Percentiles rank a stretch among this genome's conserved stretches.
Evolutionary conservation across 345 rosid genomes (phyloP).

Genomic region (Orychophragmus violaceus): DNA sequence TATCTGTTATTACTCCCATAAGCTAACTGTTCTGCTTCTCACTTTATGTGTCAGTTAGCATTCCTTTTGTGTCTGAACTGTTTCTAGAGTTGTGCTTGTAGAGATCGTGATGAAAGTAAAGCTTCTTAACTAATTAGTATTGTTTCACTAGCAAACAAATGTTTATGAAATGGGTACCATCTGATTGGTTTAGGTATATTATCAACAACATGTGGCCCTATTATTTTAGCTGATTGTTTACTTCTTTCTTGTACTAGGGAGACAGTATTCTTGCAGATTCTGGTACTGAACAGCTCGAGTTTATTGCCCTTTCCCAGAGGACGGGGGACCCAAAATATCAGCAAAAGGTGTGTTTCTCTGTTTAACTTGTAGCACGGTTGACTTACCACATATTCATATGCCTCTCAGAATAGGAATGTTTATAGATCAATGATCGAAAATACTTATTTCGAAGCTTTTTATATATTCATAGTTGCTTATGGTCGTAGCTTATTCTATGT

Average conservation of each 20-base stretch:
- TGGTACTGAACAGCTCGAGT: constrained; percentile 97
- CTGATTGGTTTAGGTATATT: neutral
- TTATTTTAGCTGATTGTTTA: neutral
- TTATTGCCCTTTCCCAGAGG: constrained; percentile 95
- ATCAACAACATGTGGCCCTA: neutral
- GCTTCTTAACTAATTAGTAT: neutral
- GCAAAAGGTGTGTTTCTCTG: constrained; percentile 53
- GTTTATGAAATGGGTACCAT: too few relatives aligned
- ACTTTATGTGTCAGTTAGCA: neutral
- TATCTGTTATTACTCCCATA: too few relatives aligned
- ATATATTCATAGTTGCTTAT: too few relatives aligned
- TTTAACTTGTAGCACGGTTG: neutral
- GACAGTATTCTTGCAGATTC: constrained; percentile 95
- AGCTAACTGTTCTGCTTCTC: neutral
- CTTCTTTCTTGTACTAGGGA: constrained; percentile 46
- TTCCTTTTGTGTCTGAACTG: neutral
- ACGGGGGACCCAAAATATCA: constrained; percentile 90
- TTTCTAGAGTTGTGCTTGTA: neutral
- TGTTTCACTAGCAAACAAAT: too few relatives aligned
- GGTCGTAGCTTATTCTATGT: neutral
- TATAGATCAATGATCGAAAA: neutral
- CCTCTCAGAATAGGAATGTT: neutral
- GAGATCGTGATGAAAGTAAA: neutral
- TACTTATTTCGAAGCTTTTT: too few relatives aligned
- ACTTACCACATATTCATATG: neutral